Conservation (phyloP, 169 alveolate genomes). For the Neospora caninum region DNA sequence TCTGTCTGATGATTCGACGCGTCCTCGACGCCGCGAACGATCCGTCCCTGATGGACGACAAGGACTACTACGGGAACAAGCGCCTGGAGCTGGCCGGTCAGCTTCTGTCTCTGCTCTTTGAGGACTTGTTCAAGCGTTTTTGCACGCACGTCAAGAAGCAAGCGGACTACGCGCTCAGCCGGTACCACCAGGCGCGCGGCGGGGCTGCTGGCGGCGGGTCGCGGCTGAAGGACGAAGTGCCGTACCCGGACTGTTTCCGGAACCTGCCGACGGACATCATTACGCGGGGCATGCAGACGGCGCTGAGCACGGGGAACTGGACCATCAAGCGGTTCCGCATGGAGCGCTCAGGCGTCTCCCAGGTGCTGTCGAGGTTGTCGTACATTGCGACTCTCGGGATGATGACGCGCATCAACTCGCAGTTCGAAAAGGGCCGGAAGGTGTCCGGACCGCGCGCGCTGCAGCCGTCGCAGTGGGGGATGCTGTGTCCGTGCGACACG, state of each 20-base stretch:
- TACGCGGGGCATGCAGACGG: conserved; percentile 95
- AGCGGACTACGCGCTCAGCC: conserved; percentile 77
- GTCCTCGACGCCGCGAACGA: conserved; percentile 93
- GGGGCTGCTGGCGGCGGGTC: conserved; percentile 30
- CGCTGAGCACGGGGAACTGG: conserved; percentile 99
- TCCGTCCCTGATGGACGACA: conserved; percentile 95
- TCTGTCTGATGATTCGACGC: conserved; percentile 97
- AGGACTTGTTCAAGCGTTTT: conserved; percentile 89
- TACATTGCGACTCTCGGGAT: conserved; percentile 96
- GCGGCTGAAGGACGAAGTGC: conserved; percentile 55
- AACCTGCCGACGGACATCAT: conserved; percentile 92
- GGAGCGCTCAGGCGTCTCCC: conserved; percentile 98
- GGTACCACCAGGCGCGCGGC: conserved; percentile 64
- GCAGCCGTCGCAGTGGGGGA: conserved; percentile 99
- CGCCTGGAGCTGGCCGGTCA: conserved; percentile 99
- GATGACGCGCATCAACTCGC: conserved; percentile 94
- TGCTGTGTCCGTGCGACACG: conserved; percentile 99
- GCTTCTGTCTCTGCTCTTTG: conserved; percentile 96
- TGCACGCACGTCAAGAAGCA: conserved; percentile 76
- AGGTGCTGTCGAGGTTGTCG: conserved; percentile 95
- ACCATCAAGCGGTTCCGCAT: conserved; percentile 96
- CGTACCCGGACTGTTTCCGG: conserved; percentile 90
- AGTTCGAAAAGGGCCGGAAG: conserved; percentile 90
- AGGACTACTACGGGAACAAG: conserved; percentile 99
- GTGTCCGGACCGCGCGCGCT: conserved; percentile 98